Evolutionary conservation across 2,329 filamentous ascomycete species (phyloP).

Genomic region (Thermochaetoides dissita): DNA sequence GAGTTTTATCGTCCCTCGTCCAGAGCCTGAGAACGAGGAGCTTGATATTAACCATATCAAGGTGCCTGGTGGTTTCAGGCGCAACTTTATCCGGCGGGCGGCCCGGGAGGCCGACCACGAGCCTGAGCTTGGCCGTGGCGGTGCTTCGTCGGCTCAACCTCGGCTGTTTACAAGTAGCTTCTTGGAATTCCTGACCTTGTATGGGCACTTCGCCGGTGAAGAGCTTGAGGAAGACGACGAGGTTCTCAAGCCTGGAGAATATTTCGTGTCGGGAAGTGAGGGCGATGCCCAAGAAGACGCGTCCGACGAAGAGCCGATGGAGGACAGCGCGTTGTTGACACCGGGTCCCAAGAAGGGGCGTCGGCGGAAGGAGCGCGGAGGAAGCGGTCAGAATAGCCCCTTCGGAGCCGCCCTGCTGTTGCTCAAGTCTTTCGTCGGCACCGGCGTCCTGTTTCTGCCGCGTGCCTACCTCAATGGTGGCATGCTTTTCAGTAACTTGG

Average conservation of each 20-base stretch:
- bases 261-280: slow-evolving; percentile 69
- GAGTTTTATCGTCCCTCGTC: slow-evolving; percentile 69
- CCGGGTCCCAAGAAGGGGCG: slow-evolving; percentile 35
- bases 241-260: slow-evolving; percentile 71
- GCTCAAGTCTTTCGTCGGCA: slow-evolving; percentile 95
- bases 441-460: slow-evolving; percentile 83
- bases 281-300: slow-evolving; percentile 44
- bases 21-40: slow-evolving; percentile 64
- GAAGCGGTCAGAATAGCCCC: slow-evolving; percentile 62
- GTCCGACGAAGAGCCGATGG: slow-evolving; percentile 65
- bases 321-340: slow-evolving; percentile 72
- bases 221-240: slow-evolving; percentile 95
- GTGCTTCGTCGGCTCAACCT: slow-evolving; percentile 30
- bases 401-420: slow-evolving; percentile 71
- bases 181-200: slow-evolving; percentile 86
- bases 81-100: slow-evolving; percentile 71
- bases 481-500: slow-evolving; percentile 89
- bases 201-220: slow-evolving; percentile 95
- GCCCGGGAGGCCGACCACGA: slow-evolving; percentile 50
- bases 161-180: slow-evolving; percentile 81
- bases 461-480: slow-evolving; percentile 90
- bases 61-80: slow-evolving; percentile 81
- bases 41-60: slow-evolving; percentile 84
- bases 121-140: slow-evolving; percentile 25
- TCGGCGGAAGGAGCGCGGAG: slow-evolving; percentile 58